Conservation (phyloP, 2,329 filamentous ascomycete genomes). For the Penicillium frequentans region DNA sequence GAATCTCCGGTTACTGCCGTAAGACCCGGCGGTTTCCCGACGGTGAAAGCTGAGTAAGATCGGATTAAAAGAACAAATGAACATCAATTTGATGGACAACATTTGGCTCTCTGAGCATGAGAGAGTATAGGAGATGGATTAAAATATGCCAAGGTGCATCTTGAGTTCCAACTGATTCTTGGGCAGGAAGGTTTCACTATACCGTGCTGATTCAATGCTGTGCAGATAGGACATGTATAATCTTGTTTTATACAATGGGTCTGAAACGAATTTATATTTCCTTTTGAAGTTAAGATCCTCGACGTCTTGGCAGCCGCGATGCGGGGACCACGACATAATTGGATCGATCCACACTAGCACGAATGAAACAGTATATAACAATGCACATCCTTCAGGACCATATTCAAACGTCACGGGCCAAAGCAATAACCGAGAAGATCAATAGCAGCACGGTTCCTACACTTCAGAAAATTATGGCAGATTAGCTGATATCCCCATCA, state of each 20-base stretch:
- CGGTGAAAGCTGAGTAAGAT: neutral
- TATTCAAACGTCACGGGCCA: neutral
- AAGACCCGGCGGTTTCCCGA: neutral
- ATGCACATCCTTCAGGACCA: neutral
- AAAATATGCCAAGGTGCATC: too few relatives aligned
- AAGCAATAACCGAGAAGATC: neutral
- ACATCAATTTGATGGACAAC: neutral
- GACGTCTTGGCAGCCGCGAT: neutral
- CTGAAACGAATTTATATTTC: too few relatives aligned
- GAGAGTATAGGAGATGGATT: too few relatives aligned
- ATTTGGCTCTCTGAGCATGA: too few relatives aligned
- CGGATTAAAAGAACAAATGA: neutral
- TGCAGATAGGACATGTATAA: too few relatives aligned
- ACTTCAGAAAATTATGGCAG: neutral
- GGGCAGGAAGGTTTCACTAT: too few relatives aligned
- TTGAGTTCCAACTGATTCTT: too few relatives aligned
- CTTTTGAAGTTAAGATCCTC: neutral
- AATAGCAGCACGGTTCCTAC: neutral
- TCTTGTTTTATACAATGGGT: too few relatives aligned
- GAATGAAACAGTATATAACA: neutral
- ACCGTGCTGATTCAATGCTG: too few relatives aligned
- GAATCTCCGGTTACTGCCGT: neutral
- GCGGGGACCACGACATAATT: too few relatives aligned
- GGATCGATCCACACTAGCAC: too few relatives aligned
- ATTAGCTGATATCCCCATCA: too few relatives aligned